Evolutionary conservation across 768 basidiomycete genomes (phyloP).

Genomic region (Mrakia frigida): DNA sequence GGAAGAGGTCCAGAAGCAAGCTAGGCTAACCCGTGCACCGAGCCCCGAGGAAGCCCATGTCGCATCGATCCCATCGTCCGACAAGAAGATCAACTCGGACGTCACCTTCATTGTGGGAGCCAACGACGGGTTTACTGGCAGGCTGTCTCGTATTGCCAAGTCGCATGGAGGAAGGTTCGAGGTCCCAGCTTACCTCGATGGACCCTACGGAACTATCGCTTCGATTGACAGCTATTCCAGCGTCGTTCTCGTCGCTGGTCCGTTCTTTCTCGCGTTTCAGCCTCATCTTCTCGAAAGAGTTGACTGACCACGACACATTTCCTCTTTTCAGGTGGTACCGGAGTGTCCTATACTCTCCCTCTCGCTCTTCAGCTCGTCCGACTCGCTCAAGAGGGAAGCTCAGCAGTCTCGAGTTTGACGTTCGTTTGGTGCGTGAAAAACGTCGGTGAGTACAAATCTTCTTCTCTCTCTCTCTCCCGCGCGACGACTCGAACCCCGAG

Average conservation of each 20-base stretch:
- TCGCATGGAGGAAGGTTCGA: slow-evolving; percentile 5
- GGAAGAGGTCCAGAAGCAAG: no score
- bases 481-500: no score
- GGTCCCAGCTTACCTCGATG: slow-evolving; percentile 19
- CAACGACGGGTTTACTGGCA: slow-evolving; percentile 52
- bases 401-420: slow-evolving; percentile 16
- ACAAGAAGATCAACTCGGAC: slow-evolving; percentile 38
- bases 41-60: no score
- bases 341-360: slow-evolving; percentile 22
- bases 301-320: no score
- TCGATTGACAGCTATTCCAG: neutral
- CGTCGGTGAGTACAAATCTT: slow-evolving; percentile 12
- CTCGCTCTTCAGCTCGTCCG: slow-evolving; percentile 6
- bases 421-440: slow-evolving; percentile 26
- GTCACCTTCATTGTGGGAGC: slow-evolving; percentile 59
- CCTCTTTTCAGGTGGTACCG: slow-evolving; percentile 28
- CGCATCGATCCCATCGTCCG: slow-evolving; percentile 36
- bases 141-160: neutral
- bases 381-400: slow-evolving; percentile 6
- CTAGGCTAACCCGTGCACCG: no score
- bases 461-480: neutral
- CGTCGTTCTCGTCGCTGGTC: slow-evolving; percentile 26
- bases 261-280: neutral
- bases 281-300: no score
- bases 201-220: slow-evolving; percentile 20